phyloP scores from a whole-genome alignment of 2,329 filamentous ascomycete species.

The Diaporthe sp. region DNA sequence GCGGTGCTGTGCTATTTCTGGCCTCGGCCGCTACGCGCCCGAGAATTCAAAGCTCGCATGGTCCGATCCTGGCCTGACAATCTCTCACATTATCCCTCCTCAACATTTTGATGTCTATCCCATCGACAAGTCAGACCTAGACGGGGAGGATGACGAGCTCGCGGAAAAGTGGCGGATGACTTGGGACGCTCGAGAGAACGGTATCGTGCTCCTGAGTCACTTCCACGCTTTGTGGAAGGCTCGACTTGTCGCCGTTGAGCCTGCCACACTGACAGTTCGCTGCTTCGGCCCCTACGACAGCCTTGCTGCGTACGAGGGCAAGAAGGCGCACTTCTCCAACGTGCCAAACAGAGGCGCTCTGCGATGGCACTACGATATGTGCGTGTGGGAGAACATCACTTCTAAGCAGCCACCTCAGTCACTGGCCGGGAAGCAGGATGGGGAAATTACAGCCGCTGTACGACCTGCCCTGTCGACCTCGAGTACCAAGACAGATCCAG shows the following conservation, averaged over 20 bases:
- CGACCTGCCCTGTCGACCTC: not conserved
- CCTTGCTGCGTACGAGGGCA: not conserved
- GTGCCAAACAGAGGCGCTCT: constrained; percentile 28
- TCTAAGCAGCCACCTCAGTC: not conserved
- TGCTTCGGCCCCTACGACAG: constrained; percentile 45
- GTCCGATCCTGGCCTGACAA: not conserved
- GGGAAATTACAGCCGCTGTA: not conserved
- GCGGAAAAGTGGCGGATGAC: constrained; percentile 9
- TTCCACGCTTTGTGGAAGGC: constrained; percentile 12
- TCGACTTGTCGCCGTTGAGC: constrained; percentile 26
- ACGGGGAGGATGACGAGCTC: not conserved
- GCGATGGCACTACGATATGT: not conserved
- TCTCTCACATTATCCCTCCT: constrained; percentile 5
- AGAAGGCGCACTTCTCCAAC: constrained; percentile 43
- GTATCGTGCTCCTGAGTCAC: not conserved
- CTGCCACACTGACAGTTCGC: not conserved
- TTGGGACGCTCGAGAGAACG: constrained; percentile 13
- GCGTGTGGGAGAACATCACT: not conserved
- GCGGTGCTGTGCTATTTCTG: constrained; percentile 8
- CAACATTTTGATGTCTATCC: not conserved
- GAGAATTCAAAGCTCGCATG: not conserved
- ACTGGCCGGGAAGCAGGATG: not conserved
- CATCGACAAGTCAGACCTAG: not conserved
- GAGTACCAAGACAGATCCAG: not conserved
- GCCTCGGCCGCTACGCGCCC: not conserved